Evolutionary conservation across 169 alveolate genomes (phyloP).

Genomic region (Cryptosporidium muris): DNA sequence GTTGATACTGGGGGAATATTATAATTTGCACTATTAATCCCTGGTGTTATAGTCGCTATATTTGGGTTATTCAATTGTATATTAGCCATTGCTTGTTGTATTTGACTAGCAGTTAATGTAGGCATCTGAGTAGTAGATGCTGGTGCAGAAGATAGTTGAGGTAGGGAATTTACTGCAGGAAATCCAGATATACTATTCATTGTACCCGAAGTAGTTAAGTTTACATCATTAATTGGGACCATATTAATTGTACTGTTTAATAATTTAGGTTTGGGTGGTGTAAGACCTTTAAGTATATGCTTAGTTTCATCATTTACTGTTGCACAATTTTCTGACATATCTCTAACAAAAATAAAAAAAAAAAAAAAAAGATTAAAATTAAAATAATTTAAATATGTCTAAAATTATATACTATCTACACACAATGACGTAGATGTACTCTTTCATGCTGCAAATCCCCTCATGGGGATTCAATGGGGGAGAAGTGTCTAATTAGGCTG

Average conservation of each 20-base stretch:
- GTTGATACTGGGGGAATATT: slow-evolving; percentile 59
- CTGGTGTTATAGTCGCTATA: slow-evolving; percentile 7
- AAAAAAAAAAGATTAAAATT: too few species aligned
- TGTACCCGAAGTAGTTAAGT: background rate
- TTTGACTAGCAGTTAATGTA: slow-evolving; percentile 49
- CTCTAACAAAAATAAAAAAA: background rate
- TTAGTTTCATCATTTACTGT: slow-evolving; percentile 47
- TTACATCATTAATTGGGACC: slow-evolving; percentile 49
- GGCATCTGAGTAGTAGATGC: slow-evolving; percentile 31
- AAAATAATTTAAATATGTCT: too few species aligned
- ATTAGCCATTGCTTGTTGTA: slow-evolving; percentile 48
- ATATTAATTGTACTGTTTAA: slow-evolving; percentile 36
- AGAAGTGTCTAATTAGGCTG: too few species aligned
- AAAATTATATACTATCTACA: too few species aligned
- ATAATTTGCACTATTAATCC: background rate
- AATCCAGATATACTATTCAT: background rate
- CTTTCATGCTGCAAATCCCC: too few species aligned
- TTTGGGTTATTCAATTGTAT: slow-evolving; percentile 16
- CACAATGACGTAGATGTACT: too few species aligned
- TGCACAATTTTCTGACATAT: slow-evolving; percentile 58
- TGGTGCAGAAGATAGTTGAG: slow-evolving; percentile 1
- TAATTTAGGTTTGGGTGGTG: slow-evolving; percentile 61
- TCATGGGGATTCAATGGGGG: too few species aligned
- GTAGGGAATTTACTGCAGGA: background rate
- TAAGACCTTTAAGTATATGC: slow-evolving; percentile 32